Evolutionary conservation across 495 filamentous ascomycete species (phyloP), one percentile per base, ranked within the genome.

Genomic region (Penicillium cosmopolitanum): DNA sequence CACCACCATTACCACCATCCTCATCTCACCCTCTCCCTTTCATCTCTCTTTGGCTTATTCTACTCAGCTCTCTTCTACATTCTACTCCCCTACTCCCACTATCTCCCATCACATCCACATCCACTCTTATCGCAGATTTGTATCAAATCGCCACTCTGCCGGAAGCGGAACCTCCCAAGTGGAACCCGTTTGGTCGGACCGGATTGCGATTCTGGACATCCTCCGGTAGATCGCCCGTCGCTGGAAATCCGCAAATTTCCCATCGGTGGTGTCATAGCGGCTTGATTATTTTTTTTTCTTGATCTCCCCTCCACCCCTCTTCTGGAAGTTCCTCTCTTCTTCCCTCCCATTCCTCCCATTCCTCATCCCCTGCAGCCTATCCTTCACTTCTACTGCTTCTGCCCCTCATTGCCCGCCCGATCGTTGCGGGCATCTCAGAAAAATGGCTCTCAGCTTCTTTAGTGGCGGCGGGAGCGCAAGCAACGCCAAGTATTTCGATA

Each of bases 401-500:
- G 9, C 46, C 46, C 18, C 19, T 58, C 54, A 42, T 51, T 63
- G 57, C 67, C 48, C 51, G 38, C 58, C 56, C 51, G 64, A 31
- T 66, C 48, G 66, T 65, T 58, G 58, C 46, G 60, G 63, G 57
- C 61, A 64, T 25, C 52, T 56, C 59, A 57, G 42, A 61, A 55
- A 50, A 50, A 81, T 83, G 80, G 78, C 79, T 59, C 78, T 78
- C 70, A 81, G 74, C 67, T 77, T 83, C 64, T 79, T 84, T 55
- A 75, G 75, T 62, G 73, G 77, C 46, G 68, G 69, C 58, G 75
- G 77, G 56, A 80, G 75, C 63, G 71, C 77, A 50, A 80, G 75
- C 60, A 72, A 76, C 61, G 80, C 81, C 63, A 83, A 82, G 62
- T 82, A 79, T 54, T 84, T 84, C 61, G 80, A 84, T 67, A 82